Evolutionary conservation across 1,139 yeast genomes (phyloP).

Genomic region (Geotrichum aggregatum): DNA sequence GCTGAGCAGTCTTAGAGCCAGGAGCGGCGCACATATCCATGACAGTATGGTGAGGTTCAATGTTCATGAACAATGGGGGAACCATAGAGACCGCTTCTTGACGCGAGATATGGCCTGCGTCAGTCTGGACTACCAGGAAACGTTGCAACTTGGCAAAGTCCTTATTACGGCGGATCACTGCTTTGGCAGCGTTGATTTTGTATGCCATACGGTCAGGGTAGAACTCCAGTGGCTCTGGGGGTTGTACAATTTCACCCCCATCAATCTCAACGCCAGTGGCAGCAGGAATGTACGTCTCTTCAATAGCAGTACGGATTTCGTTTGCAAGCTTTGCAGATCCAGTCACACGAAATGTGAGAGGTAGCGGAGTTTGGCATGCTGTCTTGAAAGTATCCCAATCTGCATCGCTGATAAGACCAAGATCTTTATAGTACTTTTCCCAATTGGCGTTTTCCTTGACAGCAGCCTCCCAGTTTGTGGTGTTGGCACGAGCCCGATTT

Average conservation of each 20-base stretch:
- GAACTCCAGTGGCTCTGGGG: conserved; percentile 69
- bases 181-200: conserved; percentile 89
- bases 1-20: conserved; percentile 95
- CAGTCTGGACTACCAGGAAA: conserved; percentile 89
- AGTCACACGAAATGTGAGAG: conserved; percentile 91
- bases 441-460: conserved; percentile 78
- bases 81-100: conserved; percentile 99
- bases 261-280: conserved; percentile 50
- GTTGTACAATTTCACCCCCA: conserved; percentile 57
- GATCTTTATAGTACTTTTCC: conserved; percentile 81
- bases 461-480: conserved; percentile 59
- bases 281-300: conserved; percentile 44
- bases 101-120: conserved; percentile 93
- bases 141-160: conserved; percentile 85
- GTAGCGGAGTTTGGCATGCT: conserved; percentile 75
- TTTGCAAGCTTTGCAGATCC: conserved; percentile 62
- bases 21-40: conserved; percentile 99
- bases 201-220: conserved; percentile 87
- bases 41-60: conserved; percentile 84
- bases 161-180: conserved; percentile 81
- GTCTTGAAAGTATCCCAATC: conserved; percentile 78
- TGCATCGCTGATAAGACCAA: conserved; percentile 57
- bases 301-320: conserved; percentile 40
- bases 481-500: conserved; percentile 22
- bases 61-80: conserved; percentile 89